Conservation (phyloP, 345 rosid species). For the Eucalyptus marginata region DNA sequence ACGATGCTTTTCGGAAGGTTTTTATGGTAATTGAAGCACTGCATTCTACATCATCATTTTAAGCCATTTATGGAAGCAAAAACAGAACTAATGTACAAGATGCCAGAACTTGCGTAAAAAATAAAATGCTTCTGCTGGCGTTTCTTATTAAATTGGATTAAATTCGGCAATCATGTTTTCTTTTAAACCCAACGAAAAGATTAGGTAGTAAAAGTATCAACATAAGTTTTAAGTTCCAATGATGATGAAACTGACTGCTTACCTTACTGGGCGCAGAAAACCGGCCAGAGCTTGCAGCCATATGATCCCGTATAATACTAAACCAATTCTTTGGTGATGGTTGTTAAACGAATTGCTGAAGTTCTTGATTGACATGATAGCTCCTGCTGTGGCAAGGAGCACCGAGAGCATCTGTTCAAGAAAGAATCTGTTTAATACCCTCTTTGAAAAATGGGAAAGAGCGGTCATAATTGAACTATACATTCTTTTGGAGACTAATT, state of each 20-base stretch:
- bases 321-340: slow-evolving; percentile 72
- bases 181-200: neutral
- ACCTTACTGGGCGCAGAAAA: slow-evolving; percentile 58
- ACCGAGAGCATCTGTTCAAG: slow-evolving; percentile 42
- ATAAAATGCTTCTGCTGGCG: neutral
- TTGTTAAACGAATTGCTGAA: slow-evolving; percentile 66
- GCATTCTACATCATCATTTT: neutral
- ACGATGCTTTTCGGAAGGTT: neutral
- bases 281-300: slow-evolving; percentile 74
- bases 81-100: neutral
- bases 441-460: neutral
- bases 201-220: neutral
- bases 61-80: neutral
- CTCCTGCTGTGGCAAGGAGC: slow-evolving; percentile 61
- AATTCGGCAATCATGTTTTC: neutral
- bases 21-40: neutral
- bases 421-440: neutral
- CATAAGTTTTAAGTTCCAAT: neutral
- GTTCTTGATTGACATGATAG: slow-evolving; percentile 62
- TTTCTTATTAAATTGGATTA: neutral
- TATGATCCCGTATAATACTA: slow-evolving; percentile 51
- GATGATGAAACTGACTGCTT: neutral
- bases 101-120: neutral
- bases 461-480: neutral
- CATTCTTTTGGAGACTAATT: neutral